These are phyloP conservation scores for Roridomyces roridus DNA, from an alignment of 768 basidiomycete species.

Conservation along the genomic window DNA sequence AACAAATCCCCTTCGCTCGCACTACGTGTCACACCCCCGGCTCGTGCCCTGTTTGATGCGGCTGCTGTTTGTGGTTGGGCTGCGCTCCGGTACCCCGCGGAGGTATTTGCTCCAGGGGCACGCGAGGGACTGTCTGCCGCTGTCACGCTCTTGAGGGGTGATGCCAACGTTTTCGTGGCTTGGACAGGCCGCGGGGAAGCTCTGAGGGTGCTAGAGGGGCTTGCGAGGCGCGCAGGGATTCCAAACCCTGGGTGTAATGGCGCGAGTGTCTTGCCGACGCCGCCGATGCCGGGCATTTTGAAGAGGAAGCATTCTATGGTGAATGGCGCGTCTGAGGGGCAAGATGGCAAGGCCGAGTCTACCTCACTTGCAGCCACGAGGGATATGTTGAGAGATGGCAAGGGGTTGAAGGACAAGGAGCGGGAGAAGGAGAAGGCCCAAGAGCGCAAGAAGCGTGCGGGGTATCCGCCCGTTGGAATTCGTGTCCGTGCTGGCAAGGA, in stretches of 20 bases:
- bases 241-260: not conserved
- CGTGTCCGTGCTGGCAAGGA: conserved; percentile 51
- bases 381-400: conserved; percentile 1
- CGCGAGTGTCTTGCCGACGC: conserved; percentile 5
- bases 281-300: conserved; percentile 16
- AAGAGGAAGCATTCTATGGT: conserved; percentile 38
- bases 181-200: conserved; percentile 27
- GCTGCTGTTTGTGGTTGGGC: conserved; percentile 69
- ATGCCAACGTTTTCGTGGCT: not conserved
- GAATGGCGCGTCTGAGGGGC: not conserved
- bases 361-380: not conserved
- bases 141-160: conserved; percentile 6
- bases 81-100: conserved; percentile 57
- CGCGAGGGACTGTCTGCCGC: conserved; percentile 38
- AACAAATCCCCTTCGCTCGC: too few species aligned
- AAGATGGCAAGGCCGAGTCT: not conserved
- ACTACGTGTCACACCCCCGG: conserved; percentile 63
- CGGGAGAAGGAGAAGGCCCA: conserved; percentile 45
- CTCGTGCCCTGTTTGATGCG: conserved; percentile 69
- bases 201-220: conserved; percentile 28
- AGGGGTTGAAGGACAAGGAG: conserved; percentile 22
- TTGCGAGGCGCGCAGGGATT: conserved; percentile 32
- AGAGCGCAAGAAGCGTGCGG: conserved; percentile 44
- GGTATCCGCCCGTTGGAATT: conserved; percentile 52
- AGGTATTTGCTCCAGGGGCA: conserved; percentile 54